Base-by-base conservation (phyloP, 768 basidiomycete species). In the Collybia sordida region DNA sequence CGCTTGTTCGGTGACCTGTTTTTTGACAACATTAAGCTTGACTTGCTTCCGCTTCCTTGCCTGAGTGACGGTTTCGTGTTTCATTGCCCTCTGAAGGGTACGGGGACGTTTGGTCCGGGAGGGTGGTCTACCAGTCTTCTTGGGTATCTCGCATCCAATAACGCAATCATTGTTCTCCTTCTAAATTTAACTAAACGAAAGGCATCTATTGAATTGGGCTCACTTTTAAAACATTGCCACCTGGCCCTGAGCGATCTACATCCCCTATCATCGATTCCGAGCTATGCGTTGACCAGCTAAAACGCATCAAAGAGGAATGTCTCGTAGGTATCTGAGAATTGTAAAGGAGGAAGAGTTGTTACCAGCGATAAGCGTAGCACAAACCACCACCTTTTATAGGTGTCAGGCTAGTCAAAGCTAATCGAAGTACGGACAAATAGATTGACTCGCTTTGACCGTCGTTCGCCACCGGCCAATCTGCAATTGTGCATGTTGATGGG, bases 11-110 rank as follows among this genome's bases (percentile, higher is more conserved):
- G 36, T 34, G 38, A 50, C 64, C 55, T 59, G 59, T 46, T 61
- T 67, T 19, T 63, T 63, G 45, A 59, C 59, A 39, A 63, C 58
- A 45, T 62, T 60, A 34, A 23, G 23, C 4, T 64, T 59, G 19
- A 59, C 59, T 27, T 61, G 38, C 50, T 59, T 59, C 17, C 48
- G 51, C 27, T 38, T 47, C 34, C 47, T 47, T 7, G 45, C 35
- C 35, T 17, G 36, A 17, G 19, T 22, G 27, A 47, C n/a, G 12
- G 45, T 37, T 17, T 38, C 23, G 3, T 25, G 35, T 6, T 25
- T 9, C 36, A n/a, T 25, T 23, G 36, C 6, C 24, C 45, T 37
- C 27, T 35, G 38, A 18, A 25, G 23, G 11, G 36, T 38, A 17
- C 45, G 45, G 1, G 24, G 3, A 47, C 45, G 45, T 25, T 38